phyloP scores from a whole-genome alignment of 441 rosid species.

The Corymbia calophylla region DNA sequence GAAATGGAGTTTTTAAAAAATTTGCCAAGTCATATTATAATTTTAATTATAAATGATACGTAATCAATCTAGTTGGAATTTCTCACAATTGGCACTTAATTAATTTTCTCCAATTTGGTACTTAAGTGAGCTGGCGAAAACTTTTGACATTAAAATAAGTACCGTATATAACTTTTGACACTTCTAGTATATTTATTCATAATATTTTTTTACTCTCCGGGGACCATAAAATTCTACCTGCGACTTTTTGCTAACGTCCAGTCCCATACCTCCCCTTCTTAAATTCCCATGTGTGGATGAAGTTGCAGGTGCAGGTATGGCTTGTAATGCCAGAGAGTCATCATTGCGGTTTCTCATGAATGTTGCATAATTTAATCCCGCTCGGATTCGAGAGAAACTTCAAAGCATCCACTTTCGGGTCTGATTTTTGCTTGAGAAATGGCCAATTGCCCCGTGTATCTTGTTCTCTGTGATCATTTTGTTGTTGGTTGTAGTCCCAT shows the following conservation, averaged over 20 bases:
- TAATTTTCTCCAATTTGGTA: too few species aligned
- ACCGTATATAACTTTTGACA: too few species aligned
- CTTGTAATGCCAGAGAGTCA: neutral
- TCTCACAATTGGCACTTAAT: too few species aligned
- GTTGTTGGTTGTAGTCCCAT: too few species aligned
- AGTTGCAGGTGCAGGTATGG: neutral
- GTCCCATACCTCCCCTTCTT: neutral
- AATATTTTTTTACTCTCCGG: neutral
- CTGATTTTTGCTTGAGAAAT: neutral
- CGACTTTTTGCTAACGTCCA: neutral
- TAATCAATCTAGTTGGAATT: too few species aligned
- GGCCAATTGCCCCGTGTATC: slow-evolving; percentile 14
- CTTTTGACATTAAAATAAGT: too few species aligned
- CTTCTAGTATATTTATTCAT: too few species aligned
- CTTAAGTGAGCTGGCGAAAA: too few species aligned
- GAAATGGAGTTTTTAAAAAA: too few species aligned
- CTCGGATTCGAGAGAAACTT: neutral
- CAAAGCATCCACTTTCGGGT: neutral
- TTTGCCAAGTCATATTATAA: too few species aligned
- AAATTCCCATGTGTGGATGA: neutral
- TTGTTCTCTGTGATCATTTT: slow-evolving; percentile 14
- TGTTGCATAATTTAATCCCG: neutral
- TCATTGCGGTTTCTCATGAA: neutral
- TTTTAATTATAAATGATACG: too few species aligned
- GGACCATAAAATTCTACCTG: neutral